These are phyloP conservation scores for Aspergillus mulundensis DNA, from an alignment of 495 filamentous ascomycete genomes.

Conservation along the genomic window DNA sequence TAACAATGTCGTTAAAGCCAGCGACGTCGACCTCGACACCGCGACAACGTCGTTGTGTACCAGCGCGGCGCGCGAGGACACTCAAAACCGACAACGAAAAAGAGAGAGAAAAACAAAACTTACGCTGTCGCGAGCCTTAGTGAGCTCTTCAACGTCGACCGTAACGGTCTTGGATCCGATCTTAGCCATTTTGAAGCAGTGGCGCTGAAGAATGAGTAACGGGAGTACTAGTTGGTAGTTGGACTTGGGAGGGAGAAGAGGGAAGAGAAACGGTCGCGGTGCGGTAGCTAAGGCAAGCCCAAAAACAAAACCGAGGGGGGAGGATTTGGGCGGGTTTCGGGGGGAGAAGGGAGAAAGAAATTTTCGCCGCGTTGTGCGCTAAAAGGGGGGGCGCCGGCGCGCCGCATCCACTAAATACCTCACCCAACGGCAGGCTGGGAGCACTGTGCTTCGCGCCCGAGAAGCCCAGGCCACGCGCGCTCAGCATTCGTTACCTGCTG, in stretches of 20 bases:
- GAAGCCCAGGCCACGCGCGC: background rate
- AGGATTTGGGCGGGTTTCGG: background rate
- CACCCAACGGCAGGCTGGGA: background rate
- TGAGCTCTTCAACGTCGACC: constrained; percentile 59
- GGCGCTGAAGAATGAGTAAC: background rate
- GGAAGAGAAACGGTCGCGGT: constrained; percentile 2
- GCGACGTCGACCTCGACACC: background rate
- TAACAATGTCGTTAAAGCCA: background rate
- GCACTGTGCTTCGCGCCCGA: background rate
- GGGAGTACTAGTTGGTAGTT: background rate
- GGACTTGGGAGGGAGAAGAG: constrained; percentile 6
- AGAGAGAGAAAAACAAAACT: constrained; percentile 26
- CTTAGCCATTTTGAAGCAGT: constrained; percentile 29
- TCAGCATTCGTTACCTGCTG: background rate
- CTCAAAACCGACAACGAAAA: constrained; percentile 7
- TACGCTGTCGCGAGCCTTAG: constrained; percentile 62
- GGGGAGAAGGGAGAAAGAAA: constrained; percentile 14
- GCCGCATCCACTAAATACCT: constrained; percentile 8
- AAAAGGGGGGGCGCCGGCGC: background rate
- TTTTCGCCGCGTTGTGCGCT: constrained; percentile 20
- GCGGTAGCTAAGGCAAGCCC: too few species aligned
- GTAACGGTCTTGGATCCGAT: constrained; percentile 31
- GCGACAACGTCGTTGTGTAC: constrained; percentile 1
- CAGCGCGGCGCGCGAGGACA: background rate
- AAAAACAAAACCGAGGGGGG: constrained; percentile 5